phyloP scores from a whole-genome alignment of 441 rosid genomes.

The Geranium incanum region DNA sequence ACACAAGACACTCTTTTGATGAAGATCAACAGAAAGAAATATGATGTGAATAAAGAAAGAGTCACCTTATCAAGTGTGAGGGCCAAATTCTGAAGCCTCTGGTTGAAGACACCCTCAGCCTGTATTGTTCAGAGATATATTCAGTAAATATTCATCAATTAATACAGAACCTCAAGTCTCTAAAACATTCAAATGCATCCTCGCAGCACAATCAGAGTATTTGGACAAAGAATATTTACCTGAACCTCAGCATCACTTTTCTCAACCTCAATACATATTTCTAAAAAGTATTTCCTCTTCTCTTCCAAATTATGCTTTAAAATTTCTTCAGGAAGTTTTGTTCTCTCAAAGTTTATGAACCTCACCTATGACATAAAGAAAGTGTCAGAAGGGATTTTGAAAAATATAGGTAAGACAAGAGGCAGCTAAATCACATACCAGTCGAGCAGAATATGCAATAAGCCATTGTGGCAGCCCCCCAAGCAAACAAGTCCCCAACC shows the following conservation, averaged over 20 bases:
- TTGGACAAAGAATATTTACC: conserved; percentile 37
- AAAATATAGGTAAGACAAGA: conserved; percentile 5
- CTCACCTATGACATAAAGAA: conserved; percentile 54
- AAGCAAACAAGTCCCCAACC: conserved; percentile 94
- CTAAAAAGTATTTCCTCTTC: conserved; percentile 73
- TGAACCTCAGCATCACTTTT: conserved; percentile 98
- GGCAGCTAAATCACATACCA: conserved; percentile 45
- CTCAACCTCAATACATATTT: conserved; percentile 74
- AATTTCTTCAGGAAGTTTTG: conserved; percentile 91
- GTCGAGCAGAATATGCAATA: conserved; percentile 88
- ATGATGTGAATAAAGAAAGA: conserved; percentile 11
- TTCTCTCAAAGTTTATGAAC: conserved; percentile 89
- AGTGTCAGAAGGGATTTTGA: conserved; percentile 6
- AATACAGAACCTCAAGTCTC: conserved; percentile 15
- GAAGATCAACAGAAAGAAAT: background rate
- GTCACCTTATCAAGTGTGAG: conserved; percentile 95
- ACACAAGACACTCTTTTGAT: too few relatives aligned
- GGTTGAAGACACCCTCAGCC: conserved; percentile 99
- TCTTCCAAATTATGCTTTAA: conserved; percentile 90
- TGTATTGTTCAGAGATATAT: conserved; percentile 29
- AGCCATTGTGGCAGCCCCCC: conserved; percentile 98
- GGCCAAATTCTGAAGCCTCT: conserved; percentile 99
- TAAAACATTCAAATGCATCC: background rate
- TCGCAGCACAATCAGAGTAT: background rate
- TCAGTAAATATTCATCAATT: conserved; percentile 18